These are phyloP conservation scores for Exophiala xenobiotica DNA, from an alignment of 2,329 filamentous ascomycete species.

Conservation along the genomic window DNA sequence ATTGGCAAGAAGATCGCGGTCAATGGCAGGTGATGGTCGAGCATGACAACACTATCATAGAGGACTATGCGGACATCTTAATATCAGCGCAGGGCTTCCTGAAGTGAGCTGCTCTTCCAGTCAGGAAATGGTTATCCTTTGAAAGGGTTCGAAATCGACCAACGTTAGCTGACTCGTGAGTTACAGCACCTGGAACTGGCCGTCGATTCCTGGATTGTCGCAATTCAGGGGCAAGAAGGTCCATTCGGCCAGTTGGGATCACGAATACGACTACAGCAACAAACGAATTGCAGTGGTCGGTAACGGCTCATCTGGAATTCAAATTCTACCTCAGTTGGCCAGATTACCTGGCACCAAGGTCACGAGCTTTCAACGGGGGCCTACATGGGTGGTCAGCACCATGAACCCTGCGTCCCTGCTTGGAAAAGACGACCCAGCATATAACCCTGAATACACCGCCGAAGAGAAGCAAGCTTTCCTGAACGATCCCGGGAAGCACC, in stretches of 20 bases:
- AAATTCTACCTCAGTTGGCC: constrained; percentile 2
- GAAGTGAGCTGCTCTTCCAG: neutral
- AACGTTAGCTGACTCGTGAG: neutral
- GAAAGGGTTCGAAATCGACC: neutral
- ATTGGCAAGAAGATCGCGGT: constrained; percentile 54
- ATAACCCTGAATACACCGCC: constrained; percentile 37
- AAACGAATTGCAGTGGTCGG: neutral
- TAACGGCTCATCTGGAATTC: neutral
- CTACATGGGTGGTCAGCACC: constrained; percentile 34
- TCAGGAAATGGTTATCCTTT: neutral
- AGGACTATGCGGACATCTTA: neutral
- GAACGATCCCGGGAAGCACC: constrained; percentile 34
- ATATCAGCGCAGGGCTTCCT: neutral
- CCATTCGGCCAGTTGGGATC: constrained; percentile 36
- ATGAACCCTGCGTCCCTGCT: constrained; percentile 17
- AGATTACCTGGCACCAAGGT: constrained; percentile 26
- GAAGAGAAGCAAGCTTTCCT: constrained; percentile 29
- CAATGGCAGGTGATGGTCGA: constrained; percentile 54
- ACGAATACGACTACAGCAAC: neutral
- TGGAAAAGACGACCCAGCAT: constrained; percentile 11
- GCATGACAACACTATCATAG: neutral
- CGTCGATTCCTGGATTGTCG: constrained; percentile 31
- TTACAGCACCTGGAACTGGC: constrained; percentile 17
- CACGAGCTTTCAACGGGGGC: constrained; percentile 35
- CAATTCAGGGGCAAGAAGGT: constrained; percentile 32